A percentile compares a stretch with the other conserved stretches of the same genome.
phyloP scores from a whole-genome alignment of 2,329 filamentous ascomycete genomes.

The Pseudonectria foliicola region DNA sequence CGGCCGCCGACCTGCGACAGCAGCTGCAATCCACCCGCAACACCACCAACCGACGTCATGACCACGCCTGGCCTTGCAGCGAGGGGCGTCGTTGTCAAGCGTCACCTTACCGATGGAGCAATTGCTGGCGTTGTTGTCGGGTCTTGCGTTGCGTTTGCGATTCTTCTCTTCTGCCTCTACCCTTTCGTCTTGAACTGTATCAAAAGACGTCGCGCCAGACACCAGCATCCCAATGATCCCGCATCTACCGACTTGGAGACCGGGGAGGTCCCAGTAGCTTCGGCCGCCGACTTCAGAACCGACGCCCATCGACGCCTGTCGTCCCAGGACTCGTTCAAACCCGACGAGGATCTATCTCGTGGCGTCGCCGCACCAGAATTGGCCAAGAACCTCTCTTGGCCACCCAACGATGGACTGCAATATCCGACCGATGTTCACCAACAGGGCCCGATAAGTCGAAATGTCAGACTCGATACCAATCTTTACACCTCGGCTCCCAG shows the following conservation, averaged over 20 bases:
- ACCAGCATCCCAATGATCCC: constrained; percentile 13
- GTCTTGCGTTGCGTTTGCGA: constrained; percentile 24
- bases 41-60: too few species aligned
- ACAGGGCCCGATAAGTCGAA: constrained; percentile 6
- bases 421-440: constrained; percentile 9
- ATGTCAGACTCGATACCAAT: constrained; percentile 14
- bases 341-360: constrained; percentile 21
- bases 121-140: constrained; percentile 33
- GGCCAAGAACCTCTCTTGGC: constrained; percentile 22
- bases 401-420: constrained; percentile 10
- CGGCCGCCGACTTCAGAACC: constrained; percentile 6
- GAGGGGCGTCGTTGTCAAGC: constrained; percentile 17
- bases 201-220: constrained; percentile 19
- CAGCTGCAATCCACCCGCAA: too few species aligned
- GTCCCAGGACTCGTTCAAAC: constrained; percentile 31
- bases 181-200: constrained; percentile 30
- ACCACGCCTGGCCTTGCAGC: constrained; percentile 13
- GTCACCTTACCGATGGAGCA: constrained; percentile 26
- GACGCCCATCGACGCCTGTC: constrained; percentile 26
- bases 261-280: constrained; percentile 14
- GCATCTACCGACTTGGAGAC: constrained; percentile 24
- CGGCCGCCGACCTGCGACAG: too few species aligned
- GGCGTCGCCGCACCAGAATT: constrained; percentile 18
- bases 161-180: constrained; percentile 32
- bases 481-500: constrained; percentile 3